Percentiles rank a stretch among this genome's conserved stretches.
These are phyloP conservation scores for Mallotus japonicus DNA, from an alignment of 441 rosid genomes.

Conservation along the genomic window DNA sequence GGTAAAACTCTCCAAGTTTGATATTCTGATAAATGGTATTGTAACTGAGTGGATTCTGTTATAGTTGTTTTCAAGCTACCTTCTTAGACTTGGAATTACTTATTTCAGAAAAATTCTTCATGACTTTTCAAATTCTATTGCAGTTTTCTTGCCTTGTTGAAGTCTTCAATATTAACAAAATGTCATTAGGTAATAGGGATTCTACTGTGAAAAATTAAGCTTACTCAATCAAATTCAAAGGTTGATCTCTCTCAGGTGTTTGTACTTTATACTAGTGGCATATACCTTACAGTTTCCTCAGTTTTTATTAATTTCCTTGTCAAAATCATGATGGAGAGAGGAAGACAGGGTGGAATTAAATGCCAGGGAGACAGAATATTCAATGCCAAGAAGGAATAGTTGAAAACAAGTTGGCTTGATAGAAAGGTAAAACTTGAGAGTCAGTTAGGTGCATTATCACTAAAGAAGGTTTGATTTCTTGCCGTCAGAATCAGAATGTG, in stretches of 20 bases:
- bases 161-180: not conserved
- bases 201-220: constrained; percentile 8
- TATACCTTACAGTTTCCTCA: not conserved
- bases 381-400: constrained; percentile 8
- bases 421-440: not conserved
- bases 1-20: constrained; percentile 31
- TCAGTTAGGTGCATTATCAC: constrained; percentile 36
- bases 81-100: constrained; percentile 24
- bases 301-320: not conserved
- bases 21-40: constrained; percentile 19
- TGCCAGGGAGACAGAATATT: not conserved
- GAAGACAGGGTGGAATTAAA: constrained; percentile 1
- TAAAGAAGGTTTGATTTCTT: constrained; percentile 11
- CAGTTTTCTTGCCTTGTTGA: constrained; percentile 15
- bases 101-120: constrained; percentile 9
- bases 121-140: constrained; percentile 18
- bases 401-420: constrained; percentile 16
- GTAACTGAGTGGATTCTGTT: constrained; percentile 23
- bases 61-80: constrained; percentile 21
- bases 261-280: not conserved
- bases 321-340: not conserved
- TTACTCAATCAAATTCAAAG: not conserved
- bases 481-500: constrained; percentile 26
- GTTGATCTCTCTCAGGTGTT: not conserved
- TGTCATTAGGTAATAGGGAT: constrained; percentile 10